phyloP scores from a whole-genome alignment of 2,329 filamentous ascomycete species.

The Claviceps arundinis region DNA sequence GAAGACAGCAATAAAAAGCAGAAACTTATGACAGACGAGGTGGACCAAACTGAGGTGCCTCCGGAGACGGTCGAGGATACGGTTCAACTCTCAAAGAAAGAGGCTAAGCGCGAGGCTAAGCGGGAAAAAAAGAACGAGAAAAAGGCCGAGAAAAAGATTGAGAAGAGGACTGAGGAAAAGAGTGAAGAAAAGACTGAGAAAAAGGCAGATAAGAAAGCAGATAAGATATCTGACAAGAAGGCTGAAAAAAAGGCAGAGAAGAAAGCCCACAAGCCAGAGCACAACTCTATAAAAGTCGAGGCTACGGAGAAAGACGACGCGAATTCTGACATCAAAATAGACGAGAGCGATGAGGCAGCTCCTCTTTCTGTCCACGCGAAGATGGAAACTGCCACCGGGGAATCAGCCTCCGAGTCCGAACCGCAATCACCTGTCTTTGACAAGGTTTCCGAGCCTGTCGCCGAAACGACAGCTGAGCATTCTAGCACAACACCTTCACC shows the following conservation, averaged over 20 bases:
- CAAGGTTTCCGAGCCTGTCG: slow-evolving; percentile 25
- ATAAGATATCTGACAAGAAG: no score
- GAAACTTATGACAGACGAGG: slow-evolving; percentile 20
- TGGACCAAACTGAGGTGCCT: slow-evolving; percentile 11
- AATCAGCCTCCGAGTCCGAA: slow-evolving; percentile 39
- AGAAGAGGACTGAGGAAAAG: slow-evolving; percentile 19
- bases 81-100: slow-evolving; percentile 36
- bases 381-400: slow-evolving; percentile 31
- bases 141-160: slow-evolving; percentile 19
- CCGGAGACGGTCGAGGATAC: slow-evolving; percentile 33
- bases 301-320: slow-evolving; percentile 1
- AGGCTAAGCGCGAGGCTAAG: slow-evolving; percentile 33
- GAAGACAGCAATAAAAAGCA: slow-evolving; percentile 44
- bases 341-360: slow-evolving; percentile 7
- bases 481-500: slow-evolving; percentile 52
- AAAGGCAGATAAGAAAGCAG: background rate
- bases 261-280: no score
- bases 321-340: slow-evolving; percentile 8
- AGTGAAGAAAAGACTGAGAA: slow-evolving; percentile 6
- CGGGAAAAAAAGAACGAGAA: slow-evolving; percentile 28
- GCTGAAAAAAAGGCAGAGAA: no score
- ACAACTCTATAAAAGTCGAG: no score
- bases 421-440: slow-evolving; percentile 43
- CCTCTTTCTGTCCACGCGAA: slow-evolving; percentile 17
- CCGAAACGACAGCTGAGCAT: slow-evolving; percentile 28